phyloP scores from a whole-genome alignment of 495 filamentous ascomycete genomes.

The Stereocaulon alpinum region DNA sequence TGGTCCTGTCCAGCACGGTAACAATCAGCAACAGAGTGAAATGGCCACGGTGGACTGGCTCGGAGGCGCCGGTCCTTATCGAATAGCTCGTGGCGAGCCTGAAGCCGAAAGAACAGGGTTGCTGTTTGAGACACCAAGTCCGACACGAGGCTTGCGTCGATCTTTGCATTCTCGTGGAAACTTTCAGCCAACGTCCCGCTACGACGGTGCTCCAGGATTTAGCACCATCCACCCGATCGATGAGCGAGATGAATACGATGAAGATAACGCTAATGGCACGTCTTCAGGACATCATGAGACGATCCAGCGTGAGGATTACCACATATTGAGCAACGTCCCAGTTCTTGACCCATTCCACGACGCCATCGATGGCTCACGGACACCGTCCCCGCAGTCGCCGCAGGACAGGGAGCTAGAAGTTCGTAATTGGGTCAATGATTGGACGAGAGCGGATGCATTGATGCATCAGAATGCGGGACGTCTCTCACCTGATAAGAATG shows the following conservation, averaged over 20 bases:
- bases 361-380: conserved; percentile 13
- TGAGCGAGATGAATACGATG: conserved; percentile 56
- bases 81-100: conserved; percentile 22
- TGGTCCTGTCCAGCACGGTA: conserved; percentile 6
- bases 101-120: conserved; percentile 45
- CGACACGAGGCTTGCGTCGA: conserved; percentile 39
- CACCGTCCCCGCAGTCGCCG: conserved; percentile 21
- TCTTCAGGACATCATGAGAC: conserved; percentile 18
- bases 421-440: conserved; percentile 50
- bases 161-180: conserved; percentile 33
- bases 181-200: conserved; percentile 34
- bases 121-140: conserved; percentile 45
- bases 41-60: conserved; percentile 14
- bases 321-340: conserved; percentile 16
- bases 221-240: conserved; percentile 55
- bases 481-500: conserved; percentile 39
- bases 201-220: conserved; percentile 37
- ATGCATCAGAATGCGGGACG: conserved; percentile 31
- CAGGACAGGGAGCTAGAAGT: conserved; percentile 40
- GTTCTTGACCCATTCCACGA: conserved; percentile 19
- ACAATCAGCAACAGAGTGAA: conserved; percentile 25
- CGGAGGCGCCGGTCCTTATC: conserved; percentile 10
- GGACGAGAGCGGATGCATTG: conserved; percentile 40
- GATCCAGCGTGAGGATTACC: conserved; percentile 15
- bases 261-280: conserved; percentile 26